Evolutionary conservation across 2,329 filamentous ascomycete genomes (phyloP).

Genomic region (Diaporthe sp.): DNA sequence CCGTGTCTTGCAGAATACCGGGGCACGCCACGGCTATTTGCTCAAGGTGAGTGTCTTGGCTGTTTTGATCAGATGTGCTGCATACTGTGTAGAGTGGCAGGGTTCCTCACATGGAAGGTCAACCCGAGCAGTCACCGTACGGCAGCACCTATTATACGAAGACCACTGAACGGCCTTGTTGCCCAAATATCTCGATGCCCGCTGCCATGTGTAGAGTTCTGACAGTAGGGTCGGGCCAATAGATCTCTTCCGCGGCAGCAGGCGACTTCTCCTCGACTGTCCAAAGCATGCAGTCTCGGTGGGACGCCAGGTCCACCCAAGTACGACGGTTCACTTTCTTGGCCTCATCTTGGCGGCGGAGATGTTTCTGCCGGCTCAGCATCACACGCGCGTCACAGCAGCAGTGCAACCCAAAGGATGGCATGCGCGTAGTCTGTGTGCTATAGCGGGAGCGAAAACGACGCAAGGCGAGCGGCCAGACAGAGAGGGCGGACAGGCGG

Average conservation of each 20-base stretch:
- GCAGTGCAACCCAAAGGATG: background rate
- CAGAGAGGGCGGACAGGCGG: background rate
- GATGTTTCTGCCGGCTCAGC: background rate
- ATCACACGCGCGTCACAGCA: background rate
- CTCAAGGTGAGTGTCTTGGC: background rate
- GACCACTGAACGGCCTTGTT: background rate
- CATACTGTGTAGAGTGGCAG: too few species aligned
- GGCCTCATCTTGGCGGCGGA: conserved; percentile 9
- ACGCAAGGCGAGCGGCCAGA: conserved; percentile 4
- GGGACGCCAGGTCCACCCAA: conserved; percentile 8
- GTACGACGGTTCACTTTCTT: conserved; percentile 2
- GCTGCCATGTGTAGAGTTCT: background rate
- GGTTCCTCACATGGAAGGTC: too few species aligned
- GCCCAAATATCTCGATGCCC: background rate
- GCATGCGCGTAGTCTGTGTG: background rate
- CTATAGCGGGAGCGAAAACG: background rate
- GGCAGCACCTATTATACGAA: background rate
- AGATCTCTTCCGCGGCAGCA: background rate
- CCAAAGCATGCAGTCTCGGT: background rate
- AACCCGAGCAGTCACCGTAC: too few species aligned
- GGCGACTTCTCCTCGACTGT: background rate
- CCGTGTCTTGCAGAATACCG: background rate
- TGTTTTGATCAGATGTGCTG: background rate
- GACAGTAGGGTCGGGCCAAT: background rate
- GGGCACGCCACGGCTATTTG: too few species aligned